These are phyloP conservation scores for Cercospora sp. DNA, from an alignment of 2,329 filamentous ascomycete genomes.

Conservation along the genomic window DNA sequence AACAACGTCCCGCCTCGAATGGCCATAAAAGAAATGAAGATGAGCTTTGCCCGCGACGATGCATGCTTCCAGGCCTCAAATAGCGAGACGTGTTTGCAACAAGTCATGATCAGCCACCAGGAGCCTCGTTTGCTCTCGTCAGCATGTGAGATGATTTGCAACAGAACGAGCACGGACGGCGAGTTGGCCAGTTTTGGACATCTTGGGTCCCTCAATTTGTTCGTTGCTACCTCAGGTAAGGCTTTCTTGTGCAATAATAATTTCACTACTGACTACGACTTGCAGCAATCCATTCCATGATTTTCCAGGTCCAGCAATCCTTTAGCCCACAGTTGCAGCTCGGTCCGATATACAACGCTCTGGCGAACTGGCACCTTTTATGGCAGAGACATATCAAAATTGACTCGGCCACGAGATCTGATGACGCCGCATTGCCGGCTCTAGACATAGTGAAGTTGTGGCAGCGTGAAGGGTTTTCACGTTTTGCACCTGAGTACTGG, in stretches of 20 bases:
- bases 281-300: constrained; percentile 13
- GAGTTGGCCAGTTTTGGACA: not conserved
- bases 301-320: constrained; percentile 13
- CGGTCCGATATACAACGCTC: constrained; percentile 1
- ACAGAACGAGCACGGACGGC: not conserved
- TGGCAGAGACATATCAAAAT: constrained; percentile 2
- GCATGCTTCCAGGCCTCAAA: constrained; percentile 7
- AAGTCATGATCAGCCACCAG: not conserved
- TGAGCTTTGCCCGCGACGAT: constrained; percentile 19
- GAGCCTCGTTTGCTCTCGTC: not conserved
- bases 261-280: not conserved
- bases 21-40: constrained; percentile 19
- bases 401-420: not conserved
- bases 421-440: not conserved
- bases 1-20: constrained; percentile 15
- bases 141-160: constrained; percentile 8
- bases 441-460: not conserved
- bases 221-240: not conserved
- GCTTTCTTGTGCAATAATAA: not conserved
- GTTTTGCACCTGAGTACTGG: constrained; percentile 10
- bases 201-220: not conserved
- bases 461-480: constrained; percentile 10
- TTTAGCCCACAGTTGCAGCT: constrained; percentile 9
- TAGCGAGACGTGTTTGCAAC: constrained; percentile 6
- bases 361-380: constrained; percentile 10